Percentiles rank a stretch among this genome's conserved stretches.
These are phyloP conservation scores for Microdochium nivale DNA, from an alignment of 2,329 filamentous ascomycete species.

Conservation along the genomic window DNA sequence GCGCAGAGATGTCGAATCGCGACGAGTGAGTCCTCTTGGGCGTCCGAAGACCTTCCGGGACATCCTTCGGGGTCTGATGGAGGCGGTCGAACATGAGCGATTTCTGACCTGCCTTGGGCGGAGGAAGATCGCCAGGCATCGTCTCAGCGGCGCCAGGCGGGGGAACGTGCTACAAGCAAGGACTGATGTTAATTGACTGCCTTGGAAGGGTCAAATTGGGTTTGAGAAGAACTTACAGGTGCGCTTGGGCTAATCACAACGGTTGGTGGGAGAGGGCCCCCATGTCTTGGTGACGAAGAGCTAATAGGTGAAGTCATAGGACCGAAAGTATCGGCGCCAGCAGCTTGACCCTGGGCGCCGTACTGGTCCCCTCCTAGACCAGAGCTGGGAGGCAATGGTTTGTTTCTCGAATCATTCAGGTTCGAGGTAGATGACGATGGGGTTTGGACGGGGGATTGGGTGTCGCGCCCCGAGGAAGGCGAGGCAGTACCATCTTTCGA, in stretches of 20 bases:
- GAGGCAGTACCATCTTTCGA: slow-evolving; percentile 71
- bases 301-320: slow-evolving; percentile 38
- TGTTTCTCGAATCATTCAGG: slow-evolving; percentile 77
- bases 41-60: slow-evolving; percentile 88
- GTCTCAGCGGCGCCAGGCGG: slow-evolving; percentile 91
- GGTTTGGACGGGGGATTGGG: slow-evolving; percentile 58
- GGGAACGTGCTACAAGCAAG: slow-evolving; percentile 63
- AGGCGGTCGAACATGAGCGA: slow-evolving; percentile 81
- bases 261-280: slow-evolving; percentile 61
- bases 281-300: slow-evolving; percentile 50
- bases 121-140: slow-evolving; percentile 94
- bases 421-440: slow-evolving; percentile 86
- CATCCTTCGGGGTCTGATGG: slow-evolving; percentile 91
- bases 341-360: slow-evolving; percentile 29
- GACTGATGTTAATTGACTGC: background rate
- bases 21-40: slow-evolving; percentile 97
- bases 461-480: slow-evolving; percentile 54
- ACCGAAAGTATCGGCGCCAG: slow-evolving; percentile 28
- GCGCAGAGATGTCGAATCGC: slow-evolving; percentile 93
- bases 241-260: slow-evolving; percentile 93
- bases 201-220: background rate
- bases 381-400: slow-evolving; percentile 55
- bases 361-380: slow-evolving; percentile 32
- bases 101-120: slow-evolving; percentile 86
- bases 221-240: slow-evolving; percentile 53